phyloP scores from a whole-genome alignment of 202 grass and related monocot genomes.

The Carex sylvatica region DNA sequence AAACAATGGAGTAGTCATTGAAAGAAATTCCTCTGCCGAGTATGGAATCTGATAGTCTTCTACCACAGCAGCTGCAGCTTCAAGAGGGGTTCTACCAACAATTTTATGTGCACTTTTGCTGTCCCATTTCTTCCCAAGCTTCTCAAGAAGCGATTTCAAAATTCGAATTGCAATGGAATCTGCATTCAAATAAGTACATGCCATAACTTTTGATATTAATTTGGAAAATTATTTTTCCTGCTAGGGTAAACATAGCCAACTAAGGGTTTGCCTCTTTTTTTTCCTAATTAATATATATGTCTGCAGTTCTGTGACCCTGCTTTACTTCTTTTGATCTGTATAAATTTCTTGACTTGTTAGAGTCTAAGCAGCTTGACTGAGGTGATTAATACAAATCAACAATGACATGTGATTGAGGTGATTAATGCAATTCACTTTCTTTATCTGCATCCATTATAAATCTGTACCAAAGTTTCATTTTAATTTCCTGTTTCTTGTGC shows the following conservation, averaged over 20 bases:
- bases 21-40: slow-evolving; percentile 72
- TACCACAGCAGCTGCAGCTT: slow-evolving; percentile 69
- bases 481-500: background rate
- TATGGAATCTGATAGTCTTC: slow-evolving; percentile 82
- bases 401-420: too few species aligned
- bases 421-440: too few species aligned
- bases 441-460: too few species aligned
- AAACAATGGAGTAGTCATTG: slow-evolving; percentile 68
- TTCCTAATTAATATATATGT: background rate
- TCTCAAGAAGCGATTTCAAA: slow-evolving; percentile 57
- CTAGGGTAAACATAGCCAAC: background rate
- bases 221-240: background rate
- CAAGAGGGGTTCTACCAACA: slow-evolving; percentile 73
- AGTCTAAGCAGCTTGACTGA: background rate
- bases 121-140: slow-evolving; percentile 87
- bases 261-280: background rate
- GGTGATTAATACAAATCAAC: background rate
- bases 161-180: slow-evolving; percentile 71
- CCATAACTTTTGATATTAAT: background rate
- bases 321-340: background rate
- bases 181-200: slow-evolving; percentile 25
- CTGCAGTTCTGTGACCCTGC: background rate
- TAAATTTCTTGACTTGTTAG: background rate
- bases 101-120: slow-evolving; percentile 60
- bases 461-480: background rate